Evolutionary conservation across 306 rosid genomes (phyloP).

Genomic region (Trifolium dubium): DNA sequence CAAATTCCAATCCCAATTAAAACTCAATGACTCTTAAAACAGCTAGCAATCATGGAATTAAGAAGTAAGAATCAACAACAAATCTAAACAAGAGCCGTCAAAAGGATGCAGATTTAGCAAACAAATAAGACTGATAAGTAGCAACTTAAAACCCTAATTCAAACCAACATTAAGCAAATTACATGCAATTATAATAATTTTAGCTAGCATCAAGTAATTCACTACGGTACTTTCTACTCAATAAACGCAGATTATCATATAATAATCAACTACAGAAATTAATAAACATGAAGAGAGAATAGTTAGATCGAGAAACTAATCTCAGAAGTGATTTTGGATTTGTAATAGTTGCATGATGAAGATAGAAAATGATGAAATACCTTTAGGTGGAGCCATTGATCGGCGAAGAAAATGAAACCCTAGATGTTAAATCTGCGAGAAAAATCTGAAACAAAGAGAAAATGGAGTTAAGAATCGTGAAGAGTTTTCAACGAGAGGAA

Average conservation of each 20-base stretch:
- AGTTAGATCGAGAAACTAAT: neutral
- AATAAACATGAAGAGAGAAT: neutral
- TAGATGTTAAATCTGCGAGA: conserved; percentile 27
- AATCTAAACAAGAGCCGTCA: too few relatives aligned
- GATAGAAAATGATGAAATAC: conserved; percentile 35
- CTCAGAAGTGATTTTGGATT: neutral
- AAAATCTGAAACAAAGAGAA: conserved; percentile 27
- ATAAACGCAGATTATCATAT: neutral
- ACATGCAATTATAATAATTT: neutral
- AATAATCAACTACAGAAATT: neutral
- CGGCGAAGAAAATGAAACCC: conserved; percentile 31
- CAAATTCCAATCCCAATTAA: neutral
- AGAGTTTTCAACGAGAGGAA: neutral
- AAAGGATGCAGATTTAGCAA: neutral
- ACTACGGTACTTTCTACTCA: neutral
- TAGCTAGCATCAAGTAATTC: neutral
- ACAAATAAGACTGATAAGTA: neutral
- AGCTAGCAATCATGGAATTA: too few relatives aligned
- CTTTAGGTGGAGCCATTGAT: conserved; percentile 70
- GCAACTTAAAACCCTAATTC: neutral
- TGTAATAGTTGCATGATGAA: neutral
- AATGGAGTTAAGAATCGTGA: neutral
- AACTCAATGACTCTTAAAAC: too few relatives aligned
- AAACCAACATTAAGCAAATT: neutral
- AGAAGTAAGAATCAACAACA: too few relatives aligned